Evolutionary conservation across 225 moss, liverwort and hornwort genomes (phyloP).

Genomic region (Straminergon stramineum): DNA sequence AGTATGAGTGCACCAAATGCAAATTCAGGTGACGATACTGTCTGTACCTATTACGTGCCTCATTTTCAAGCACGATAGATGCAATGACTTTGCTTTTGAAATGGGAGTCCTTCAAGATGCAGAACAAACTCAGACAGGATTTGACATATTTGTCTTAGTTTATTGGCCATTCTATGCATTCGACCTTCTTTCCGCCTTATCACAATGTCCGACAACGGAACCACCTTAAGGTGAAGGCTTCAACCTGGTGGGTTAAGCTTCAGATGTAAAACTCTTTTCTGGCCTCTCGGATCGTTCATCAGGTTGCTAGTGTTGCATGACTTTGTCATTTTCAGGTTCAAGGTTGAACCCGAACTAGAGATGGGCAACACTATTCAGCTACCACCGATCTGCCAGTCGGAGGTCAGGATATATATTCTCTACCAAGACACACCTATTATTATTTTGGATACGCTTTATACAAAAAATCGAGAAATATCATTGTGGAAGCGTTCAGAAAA

Average conservation of each 20-base stretch:
- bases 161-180: not conserved
- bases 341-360: slow-evolving; percentile 60
- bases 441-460: not conserved
- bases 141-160: not conserved
- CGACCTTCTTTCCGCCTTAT: not conserved
- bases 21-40: slow-evolving; percentile 55
- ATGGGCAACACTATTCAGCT: slow-evolving; percentile 70
- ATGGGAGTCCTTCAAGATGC: not conserved
- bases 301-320: not conserved
- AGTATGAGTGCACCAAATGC: slow-evolving; percentile 85
- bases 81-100: not conserved
- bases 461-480: not conserved
- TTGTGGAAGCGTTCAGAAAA: not conserved
- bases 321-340: slow-evolving; percentile 44
- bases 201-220: not conserved
- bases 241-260: not conserved
- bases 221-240: not conserved
- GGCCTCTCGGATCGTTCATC: not conserved
- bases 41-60: not conserved
- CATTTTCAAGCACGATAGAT: not conserved
- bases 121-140: not conserved
- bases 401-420: slow-evolving; percentile 29
- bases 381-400: slow-evolving; percentile 77
- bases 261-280: not conserved
- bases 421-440: not conserved